Conservation (phyloP, 164 flowering plant genomes). For the Nymphaea thermarum region DNA sequence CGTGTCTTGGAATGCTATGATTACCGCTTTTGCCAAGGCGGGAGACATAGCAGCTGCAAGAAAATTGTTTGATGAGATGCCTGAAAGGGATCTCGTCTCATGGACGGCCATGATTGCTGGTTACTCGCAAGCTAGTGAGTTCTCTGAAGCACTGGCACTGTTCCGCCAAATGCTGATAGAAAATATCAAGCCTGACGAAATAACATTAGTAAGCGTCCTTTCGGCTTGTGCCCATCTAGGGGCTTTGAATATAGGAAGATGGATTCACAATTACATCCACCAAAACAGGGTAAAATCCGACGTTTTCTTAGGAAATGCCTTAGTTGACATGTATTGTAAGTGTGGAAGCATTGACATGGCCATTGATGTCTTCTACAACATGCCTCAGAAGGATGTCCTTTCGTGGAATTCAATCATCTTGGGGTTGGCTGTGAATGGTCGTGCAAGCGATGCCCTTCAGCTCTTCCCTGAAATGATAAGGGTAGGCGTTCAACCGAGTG, state of each 20-base stretch:
- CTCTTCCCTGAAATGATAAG: constrained; percentile 42
- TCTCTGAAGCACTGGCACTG: constrained; percentile 34
- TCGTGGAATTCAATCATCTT: constrained; percentile 61
- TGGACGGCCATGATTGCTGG: constrained; percentile 71
- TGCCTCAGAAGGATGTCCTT: constrained; percentile 44
- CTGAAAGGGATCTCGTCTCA: constrained; percentile 49
- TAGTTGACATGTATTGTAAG: constrained; percentile 76
- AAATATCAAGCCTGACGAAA: constrained; percentile 45
- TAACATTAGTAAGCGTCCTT: constrained; percentile 48
- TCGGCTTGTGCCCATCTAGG: constrained; percentile 72
- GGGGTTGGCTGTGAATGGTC: constrained; percentile 64
- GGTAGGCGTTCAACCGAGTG: constrained; percentile 37
- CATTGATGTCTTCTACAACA: constrained; percentile 35
- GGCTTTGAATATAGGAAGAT: constrained; percentile 35
- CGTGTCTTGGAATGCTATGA: constrained; percentile 73
- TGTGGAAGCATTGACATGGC: constrained; percentile 51
- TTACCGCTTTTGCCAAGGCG: constrained; percentile 33
- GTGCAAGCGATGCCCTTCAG: constrained; percentile 34
- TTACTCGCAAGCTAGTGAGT: constrained; percentile 32
- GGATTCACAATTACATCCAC: constrained; percentile 36
- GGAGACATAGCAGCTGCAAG: constrained; percentile 34
- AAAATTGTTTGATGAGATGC: constrained; percentile 49
- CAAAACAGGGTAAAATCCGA: constrained; percentile 27
- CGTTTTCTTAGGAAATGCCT: constrained; percentile 46
- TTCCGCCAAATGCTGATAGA: constrained; percentile 52